Percentiles rank a stretch among this genome's conserved stretches.
Conservation (phyloP, 1,284 basidiomycete genomes). For the Rhodotorula sp. region DNA sequence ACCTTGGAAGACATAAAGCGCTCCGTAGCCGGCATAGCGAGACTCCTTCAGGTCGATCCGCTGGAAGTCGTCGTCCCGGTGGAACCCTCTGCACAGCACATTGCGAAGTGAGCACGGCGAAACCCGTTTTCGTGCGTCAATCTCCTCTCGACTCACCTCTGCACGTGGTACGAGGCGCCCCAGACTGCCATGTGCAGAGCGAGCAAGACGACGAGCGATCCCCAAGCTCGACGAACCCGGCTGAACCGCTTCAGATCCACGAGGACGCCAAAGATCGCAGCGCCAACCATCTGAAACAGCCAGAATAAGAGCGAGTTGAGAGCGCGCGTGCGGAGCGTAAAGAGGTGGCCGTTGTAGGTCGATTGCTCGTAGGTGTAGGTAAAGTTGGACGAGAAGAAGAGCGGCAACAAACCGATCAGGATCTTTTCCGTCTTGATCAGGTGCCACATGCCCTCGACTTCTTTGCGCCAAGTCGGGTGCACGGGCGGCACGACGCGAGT, state of each 20-base stretch:
- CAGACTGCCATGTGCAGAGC: slow-evolving; percentile 64
- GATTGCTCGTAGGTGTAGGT: slow-evolving; percentile 44
- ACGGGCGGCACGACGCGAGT: slow-evolving; percentile 38
- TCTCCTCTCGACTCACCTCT: slow-evolving; percentile 58
- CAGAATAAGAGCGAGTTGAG: slow-evolving; percentile 52
- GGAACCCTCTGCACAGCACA: slow-evolving; percentile 53
- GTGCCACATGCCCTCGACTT: slow-evolving; percentile 38
- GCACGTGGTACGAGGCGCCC: slow-evolving; percentile 68
- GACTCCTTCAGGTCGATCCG: slow-evolving; percentile 61
- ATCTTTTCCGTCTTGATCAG: slow-evolving; percentile 39
- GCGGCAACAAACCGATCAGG: slow-evolving; percentile 43
- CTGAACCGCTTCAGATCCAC: slow-evolving; percentile 60
- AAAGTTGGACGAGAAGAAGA: slow-evolving; percentile 45
- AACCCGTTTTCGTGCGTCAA: no score
- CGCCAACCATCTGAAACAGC: slow-evolving; percentile 53
- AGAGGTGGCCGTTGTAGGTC: slow-evolving; percentile 46
- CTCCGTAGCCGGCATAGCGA: slow-evolving; percentile 58
- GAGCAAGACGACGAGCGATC: slow-evolving; percentile 62
- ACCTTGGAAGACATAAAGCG: slow-evolving; percentile 62
- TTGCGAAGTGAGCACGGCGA: slow-evolving; percentile 13
- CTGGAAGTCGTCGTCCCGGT: slow-evolving; percentile 51
- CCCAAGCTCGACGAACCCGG: slow-evolving; percentile 64
- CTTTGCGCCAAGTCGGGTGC: slow-evolving; percentile 44
- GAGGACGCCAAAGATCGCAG: slow-evolving; percentile 62
- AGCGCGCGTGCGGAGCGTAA: slow-evolving; percentile 47